These are phyloP conservation scores for Sugiyamaella novakii DNA, from an alignment of 1,139 yeast species.

Conservation along the genomic window DNA sequence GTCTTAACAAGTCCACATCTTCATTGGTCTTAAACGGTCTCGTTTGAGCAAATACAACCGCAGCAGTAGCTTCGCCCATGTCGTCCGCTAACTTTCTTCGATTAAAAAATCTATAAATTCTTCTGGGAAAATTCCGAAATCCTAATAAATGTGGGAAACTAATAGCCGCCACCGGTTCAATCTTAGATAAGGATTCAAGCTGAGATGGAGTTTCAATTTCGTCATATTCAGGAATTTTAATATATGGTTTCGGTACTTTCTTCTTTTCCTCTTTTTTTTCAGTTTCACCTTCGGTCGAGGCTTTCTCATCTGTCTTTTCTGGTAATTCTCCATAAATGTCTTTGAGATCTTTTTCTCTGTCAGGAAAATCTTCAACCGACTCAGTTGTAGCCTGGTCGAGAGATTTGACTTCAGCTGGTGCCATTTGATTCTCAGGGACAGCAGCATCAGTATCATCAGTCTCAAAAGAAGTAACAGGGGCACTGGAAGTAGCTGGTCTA, in stretches of 20 bases:
- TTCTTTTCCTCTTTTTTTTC: slow-evolving; percentile 43
- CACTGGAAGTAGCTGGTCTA: neutral
- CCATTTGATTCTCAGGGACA: neutral
- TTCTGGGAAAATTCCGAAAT: slow-evolving; percentile 70
- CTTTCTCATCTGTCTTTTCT: slow-evolving; percentile 20
- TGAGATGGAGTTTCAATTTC: slow-evolving; percentile 64
- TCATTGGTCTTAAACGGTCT: slow-evolving; percentile 56
- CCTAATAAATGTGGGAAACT: slow-evolving; percentile 79
- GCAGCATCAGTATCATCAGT: slow-evolving; percentile 9
- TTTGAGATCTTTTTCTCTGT: slow-evolving; percentile 28
- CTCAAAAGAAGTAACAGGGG: slow-evolving; percentile 2
- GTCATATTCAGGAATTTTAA: slow-evolving; percentile 57
- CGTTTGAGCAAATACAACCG: slow-evolving; percentile 57
- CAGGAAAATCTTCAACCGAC: slow-evolving; percentile 31
- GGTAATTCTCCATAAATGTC: slow-evolving; percentile 31
- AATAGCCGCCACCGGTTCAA: slow-evolving; percentile 67
- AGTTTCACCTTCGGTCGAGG: slow-evolving; percentile 34
- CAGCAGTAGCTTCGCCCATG: slow-evolving; percentile 62
- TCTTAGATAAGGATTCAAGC: slow-evolving; percentile 42
- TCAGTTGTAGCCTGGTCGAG: slow-evolving; percentile 20
- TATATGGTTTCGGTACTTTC: slow-evolving; percentile 66
- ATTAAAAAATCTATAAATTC: slow-evolving; percentile 78
- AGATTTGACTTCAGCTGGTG: slow-evolving; percentile 3
- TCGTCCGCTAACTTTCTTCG: slow-evolving; percentile 71
- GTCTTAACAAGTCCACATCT: slow-evolving; percentile 58